These are phyloP conservation scores for Bombardia bombarda DNA, from an alignment of 495 filamentous ascomycete genomes.

Conservation along the genomic window DNA sequence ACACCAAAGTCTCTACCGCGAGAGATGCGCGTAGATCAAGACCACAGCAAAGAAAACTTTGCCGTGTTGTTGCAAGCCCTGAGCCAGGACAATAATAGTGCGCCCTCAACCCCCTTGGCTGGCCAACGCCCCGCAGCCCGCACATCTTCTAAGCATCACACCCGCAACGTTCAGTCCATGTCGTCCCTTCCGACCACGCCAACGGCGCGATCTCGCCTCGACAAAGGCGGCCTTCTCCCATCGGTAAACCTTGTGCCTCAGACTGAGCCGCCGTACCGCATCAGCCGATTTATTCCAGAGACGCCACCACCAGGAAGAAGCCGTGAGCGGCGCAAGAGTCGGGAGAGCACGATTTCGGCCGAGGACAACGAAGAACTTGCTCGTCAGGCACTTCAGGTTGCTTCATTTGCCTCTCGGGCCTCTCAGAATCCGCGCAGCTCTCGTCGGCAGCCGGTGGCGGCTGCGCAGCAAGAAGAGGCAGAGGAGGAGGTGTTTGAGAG, in stretches of 20 bases:
- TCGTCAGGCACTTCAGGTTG: slow-evolving; percentile 45
- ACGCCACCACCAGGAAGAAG: slow-evolving; percentile 16
- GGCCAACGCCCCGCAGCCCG: slow-evolving; percentile 34
- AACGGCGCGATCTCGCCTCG: slow-evolving; percentile 34
- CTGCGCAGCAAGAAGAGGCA: slow-evolving; percentile 28
- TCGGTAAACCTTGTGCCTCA: slow-evolving; percentile 51
- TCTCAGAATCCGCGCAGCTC: slow-evolving; percentile 19
- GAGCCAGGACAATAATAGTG: slow-evolving; percentile 63
- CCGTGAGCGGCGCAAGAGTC: slow-evolving; percentile 47
- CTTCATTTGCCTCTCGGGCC: slow-evolving; percentile 31
- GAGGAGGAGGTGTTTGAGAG: slow-evolving; percentile 39
- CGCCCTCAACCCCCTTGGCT: slow-evolving; percentile 52
- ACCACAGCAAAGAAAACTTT: slow-evolving; percentile 47
- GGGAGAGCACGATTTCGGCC: slow-evolving; percentile 85
- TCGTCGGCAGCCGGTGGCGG: slow-evolving; percentile 8
- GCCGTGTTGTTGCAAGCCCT: slow-evolving; percentile 70
- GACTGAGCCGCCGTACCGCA: slow-evolving; percentile 39
- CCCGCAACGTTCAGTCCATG: slow-evolving; percentile 62
- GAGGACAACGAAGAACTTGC: slow-evolving; percentile 62
- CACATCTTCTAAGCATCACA: slow-evolving; percentile 47
- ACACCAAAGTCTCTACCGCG: slow-evolving; percentile 37
- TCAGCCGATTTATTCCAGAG: slow-evolving; percentile 19
- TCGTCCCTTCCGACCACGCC: slow-evolving; percentile 80
- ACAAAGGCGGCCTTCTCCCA: slow-evolving; percentile 38
- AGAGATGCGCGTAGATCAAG: slow-evolving; percentile 28